phyloP scores from a whole-genome alignment of 2,329 filamentous ascomycete species.

The Neonectria neomacrospora region DNA sequence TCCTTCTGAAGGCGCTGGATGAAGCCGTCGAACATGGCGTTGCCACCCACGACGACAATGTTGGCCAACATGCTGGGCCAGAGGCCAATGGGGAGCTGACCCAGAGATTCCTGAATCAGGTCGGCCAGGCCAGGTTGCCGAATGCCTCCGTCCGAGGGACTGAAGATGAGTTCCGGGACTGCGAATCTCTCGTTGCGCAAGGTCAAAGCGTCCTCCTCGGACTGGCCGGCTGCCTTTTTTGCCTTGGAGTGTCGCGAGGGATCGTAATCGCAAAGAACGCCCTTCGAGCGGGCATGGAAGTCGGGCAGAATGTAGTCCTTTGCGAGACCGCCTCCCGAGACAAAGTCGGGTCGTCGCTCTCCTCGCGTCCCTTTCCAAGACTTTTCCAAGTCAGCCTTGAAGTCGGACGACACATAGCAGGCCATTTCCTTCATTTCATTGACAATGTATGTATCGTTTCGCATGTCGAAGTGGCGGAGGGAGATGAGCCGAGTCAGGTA shows the following conservation, averaged over 20 bases:
- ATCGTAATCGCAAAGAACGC: constrained; percentile 82
- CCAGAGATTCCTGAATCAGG: constrained; percentile 82
- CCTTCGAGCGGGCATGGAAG: constrained; percentile 69
- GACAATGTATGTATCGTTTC: constrained; percentile 91
- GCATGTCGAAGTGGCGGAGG: constrained; percentile 92
- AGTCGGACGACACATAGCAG: constrained; percentile 85
- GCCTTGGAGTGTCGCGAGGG: constrained; percentile 68
- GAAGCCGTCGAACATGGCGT: constrained; percentile 82
- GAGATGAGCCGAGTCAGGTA: constrained; percentile 91
- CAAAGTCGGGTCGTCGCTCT: constrained; percentile 62
- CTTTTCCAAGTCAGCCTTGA: constrained; percentile 79
- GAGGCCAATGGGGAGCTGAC: constrained; percentile 79
- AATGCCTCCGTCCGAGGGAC: constrained; percentile 85
- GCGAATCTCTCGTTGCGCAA: constrained; percentile 92
- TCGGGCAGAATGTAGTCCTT: constrained; percentile 95
- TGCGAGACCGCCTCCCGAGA: constrained; percentile 70
- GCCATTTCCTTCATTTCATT: constrained; percentile 95
- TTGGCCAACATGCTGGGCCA: constrained; percentile 89
- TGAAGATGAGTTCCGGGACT: constrained; percentile 91
- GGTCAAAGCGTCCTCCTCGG: constrained; percentile 81
- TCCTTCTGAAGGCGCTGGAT: constrained; percentile 82
- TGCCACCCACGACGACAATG: constrained; percentile 89
- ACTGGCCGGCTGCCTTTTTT: constrained; percentile 56
- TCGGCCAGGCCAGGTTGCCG: constrained; percentile 84
- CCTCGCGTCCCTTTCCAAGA: constrained; percentile 83